Evolutionary conservation across 2,329 filamentous ascomycete genomes (phyloP).

Genomic region (Ceratocystis variospora): DNA sequence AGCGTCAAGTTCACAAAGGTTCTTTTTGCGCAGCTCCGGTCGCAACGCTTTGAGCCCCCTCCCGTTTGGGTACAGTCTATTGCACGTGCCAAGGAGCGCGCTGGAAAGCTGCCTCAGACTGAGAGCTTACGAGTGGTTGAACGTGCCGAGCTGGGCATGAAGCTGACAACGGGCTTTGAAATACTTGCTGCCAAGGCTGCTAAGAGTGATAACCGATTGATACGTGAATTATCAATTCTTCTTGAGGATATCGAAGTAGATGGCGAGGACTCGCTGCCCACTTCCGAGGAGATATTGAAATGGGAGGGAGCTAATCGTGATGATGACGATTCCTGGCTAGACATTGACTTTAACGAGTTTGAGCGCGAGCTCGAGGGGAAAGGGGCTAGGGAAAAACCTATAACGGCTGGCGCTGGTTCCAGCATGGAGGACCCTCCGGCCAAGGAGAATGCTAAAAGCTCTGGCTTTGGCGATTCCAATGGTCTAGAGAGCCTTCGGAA

Average conservation of each 20-base stretch:
- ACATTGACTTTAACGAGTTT: constrained; percentile 83
- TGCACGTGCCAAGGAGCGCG: constrained; percentile 14
- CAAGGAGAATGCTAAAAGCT: not conserved
- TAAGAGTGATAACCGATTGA: constrained; percentile 51
- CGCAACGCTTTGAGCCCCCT: constrained; percentile 64
- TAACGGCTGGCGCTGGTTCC: not conserved
- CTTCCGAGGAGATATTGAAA: constrained; percentile 52
- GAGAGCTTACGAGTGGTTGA: constrained; percentile 22
- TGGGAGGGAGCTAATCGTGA: constrained; percentile 53
- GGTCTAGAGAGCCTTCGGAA: constrained; percentile 68
- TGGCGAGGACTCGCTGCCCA: constrained; percentile 52
- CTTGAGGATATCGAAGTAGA: constrained; percentile 63
- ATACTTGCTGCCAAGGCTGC: constrained; percentile 61
- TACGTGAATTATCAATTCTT: constrained; percentile 62
- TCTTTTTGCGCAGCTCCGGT: constrained; percentile 78
- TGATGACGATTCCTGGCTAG: constrained; percentile 80
- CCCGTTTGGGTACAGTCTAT: constrained; percentile 32
- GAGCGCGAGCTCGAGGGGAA: constrained; percentile 58
- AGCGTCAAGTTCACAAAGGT: constrained; percentile 77
- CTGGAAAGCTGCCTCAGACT: constrained; percentile 21
- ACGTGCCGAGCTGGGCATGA: constrained; percentile 66
- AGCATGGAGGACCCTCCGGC: constrained; percentile 19
- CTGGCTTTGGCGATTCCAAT: constrained; percentile 50
- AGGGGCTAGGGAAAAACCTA: constrained; percentile 20
- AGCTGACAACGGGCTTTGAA: constrained; percentile 79